phyloP scores from a whole-genome alignment of 805 yeast species.

The Suhomyces tanzawaensis region DNA sequence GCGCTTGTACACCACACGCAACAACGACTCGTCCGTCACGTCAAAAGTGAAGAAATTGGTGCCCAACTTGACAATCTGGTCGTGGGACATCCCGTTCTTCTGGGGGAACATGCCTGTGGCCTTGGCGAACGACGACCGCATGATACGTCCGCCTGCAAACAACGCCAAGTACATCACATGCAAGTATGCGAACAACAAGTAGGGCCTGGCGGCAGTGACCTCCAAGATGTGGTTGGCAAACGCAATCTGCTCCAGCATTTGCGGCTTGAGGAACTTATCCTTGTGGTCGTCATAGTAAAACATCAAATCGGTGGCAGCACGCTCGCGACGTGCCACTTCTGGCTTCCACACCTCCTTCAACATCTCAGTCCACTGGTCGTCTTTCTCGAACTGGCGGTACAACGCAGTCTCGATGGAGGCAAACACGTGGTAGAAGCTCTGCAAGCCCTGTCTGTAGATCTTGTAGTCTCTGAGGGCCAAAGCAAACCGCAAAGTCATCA shows the following conservation, averaged over 20 bases:
- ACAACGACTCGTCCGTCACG: conserved; percentile 60
- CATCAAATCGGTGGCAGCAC: conserved; percentile 59
- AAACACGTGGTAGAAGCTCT: conserved; percentile 68
- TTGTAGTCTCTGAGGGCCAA: conserved; percentile 72
- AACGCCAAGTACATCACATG: conserved; percentile 83
- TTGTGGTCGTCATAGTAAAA: conserved; percentile 60
- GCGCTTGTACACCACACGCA: conserved; percentile 66
- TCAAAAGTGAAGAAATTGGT: conserved; percentile 73
- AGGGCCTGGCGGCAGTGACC: conserved; percentile 60
- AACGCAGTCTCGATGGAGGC: conserved; percentile 58
- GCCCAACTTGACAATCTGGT: conserved; percentile 59
- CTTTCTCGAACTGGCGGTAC: conserved; percentile 41
- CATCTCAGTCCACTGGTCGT: conserved; percentile 43
- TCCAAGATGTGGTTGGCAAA: conserved; percentile 59
- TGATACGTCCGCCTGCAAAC: conserved; percentile 80
- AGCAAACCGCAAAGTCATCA: conserved; percentile 68
- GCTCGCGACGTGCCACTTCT: conserved; percentile 59
- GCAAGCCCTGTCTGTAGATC: conserved; percentile 78
- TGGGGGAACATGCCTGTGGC: conserved; percentile 76
- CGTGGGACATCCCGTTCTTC: conserved; percentile 61
- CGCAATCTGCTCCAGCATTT: conserved; percentile 58
- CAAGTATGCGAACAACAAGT: conserved; percentile 71
- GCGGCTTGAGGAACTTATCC: conserved; percentile 56
- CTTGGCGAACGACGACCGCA: conserved; percentile 63
- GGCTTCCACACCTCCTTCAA: conserved; percentile 65